Evolutionary conservation across 148 eudicot genomes (phyloP), one percentile per base, ranked within the genome.

Genomic region (Salicornia ramosissima): DNA sequence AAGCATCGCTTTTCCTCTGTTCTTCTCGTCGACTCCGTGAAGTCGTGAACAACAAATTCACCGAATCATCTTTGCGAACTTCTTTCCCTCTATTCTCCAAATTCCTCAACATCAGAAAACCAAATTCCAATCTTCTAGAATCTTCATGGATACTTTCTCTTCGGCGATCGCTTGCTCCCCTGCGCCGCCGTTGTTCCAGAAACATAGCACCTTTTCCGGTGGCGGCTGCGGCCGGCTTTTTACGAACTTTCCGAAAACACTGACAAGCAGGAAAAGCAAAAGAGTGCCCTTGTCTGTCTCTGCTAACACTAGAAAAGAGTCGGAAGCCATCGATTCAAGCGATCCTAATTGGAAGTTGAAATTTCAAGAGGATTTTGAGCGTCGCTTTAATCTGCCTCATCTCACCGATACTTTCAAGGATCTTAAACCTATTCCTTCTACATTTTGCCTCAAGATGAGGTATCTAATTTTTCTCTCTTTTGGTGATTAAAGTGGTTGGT

Each of bases 371-470:
- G 94, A 90, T 25, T 92, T 92, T 70, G 89, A 88, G 80, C 70
- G 57, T 3, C 80, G 96, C 3, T 93, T 93, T 57, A 66, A 68
- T 47, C 75, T 93, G 14, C 98, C 96, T 26, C 98, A 93, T 65
- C 76, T 92, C 30, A 81, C 88, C 14, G 94, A 92, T 51, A 60
- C 70, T 53, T 77, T 88, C 73, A 69, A 62, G 9, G 82, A 93
- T 62, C 83, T 91, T 24, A 76, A 68, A 21, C 86, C 96, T 7
- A 81, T 80, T 67, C 98, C 92, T 25, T 90, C 98, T 34, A 90
- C 98, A 21, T 90, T 93, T 57, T 90, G 96, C 68, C 95, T 93
- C 55, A 84, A 69, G 36, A 93, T 89, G 92, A 83, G 98, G 98
- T 89, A n/a, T n/a, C n/a, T n/a, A 72, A 14, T 56, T 60, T n/a